Base-by-base conservation (phyloP, 305 asterid genomes). In the Galium porrigens region DNA sequence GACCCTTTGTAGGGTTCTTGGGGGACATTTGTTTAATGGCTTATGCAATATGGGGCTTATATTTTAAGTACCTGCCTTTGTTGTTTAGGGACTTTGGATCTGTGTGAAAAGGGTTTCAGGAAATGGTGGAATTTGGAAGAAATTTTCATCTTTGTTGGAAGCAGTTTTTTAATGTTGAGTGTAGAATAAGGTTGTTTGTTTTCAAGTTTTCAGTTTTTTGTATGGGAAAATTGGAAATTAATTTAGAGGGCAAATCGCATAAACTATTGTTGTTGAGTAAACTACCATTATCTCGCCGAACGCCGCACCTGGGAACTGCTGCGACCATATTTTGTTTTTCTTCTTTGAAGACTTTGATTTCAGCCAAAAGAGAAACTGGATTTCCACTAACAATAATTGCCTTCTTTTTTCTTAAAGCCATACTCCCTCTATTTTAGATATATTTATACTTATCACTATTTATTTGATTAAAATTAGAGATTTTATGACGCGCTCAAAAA, bases 11-110 rank as follows among this genome's bases (percentile, higher is more conserved):
- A 77, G 70, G 95, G 84, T 81, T 84, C 67, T 0, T 70, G 76
- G 87, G 90, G 83, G 79, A 87, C 97, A 90, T 58, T 70, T 73
- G 67, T 48, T 72, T 80, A 76, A 83, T 88, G 95, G 88, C 86
- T 88, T 84, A 77, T 83, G 90, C 75, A 77, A 81, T 59, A 61
- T 66, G 59, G 18, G 11, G 48, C 25, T 17, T 37, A 33, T 42
- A 74, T 69, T 44, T 76, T 71, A 67, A 58, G 36, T 27, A 0
- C 18, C 14, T 36, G 9, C 9, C 12, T 5, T 7, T 44, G 3
- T 9, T 63, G 12, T 49, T 57, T 15, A 53, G 33, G 25, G 58
- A 25, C 58, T 53, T 53, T 6, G 22, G 22, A 53, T 51, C 3
- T 53, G 30, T 53, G 32, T 53, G 15, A 25, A 53, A 27, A 22